Evolutionary conservation across 2,329 filamentous ascomycete species (phyloP), one percentile per base, ranked within the genome.

Genomic region (Botrytis tulipae): DNA sequence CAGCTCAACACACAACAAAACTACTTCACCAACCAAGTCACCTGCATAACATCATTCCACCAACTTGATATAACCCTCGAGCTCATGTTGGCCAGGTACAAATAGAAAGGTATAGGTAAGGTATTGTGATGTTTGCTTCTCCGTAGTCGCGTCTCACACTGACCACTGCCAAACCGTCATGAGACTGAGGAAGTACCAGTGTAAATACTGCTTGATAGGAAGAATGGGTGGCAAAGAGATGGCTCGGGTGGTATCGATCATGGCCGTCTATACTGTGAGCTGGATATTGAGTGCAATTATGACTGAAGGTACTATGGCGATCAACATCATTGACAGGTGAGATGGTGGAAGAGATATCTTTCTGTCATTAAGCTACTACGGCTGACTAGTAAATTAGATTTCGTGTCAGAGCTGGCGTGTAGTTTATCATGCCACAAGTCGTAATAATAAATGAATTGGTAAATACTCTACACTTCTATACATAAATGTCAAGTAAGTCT

Each of bases 371-470:
- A 51, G 48, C 25, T n/a, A 51, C 10, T n/a, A 14, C 25, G 12
- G 5, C 4, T n/a, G 25, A n/a, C 1, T 12, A 51, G 2, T 14
- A 14, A 3, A 51, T 14, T 25, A 4, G 1, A 51, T 16, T 8
- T 5, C 7, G 20, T 16, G 48, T 16, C 7, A 14, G 5, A n/a
- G 48, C 12, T 16, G 25, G 25, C 0, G 0, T n/a, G 0, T 16
- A 9, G 7, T n/a, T n/a, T 14, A 51, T 14, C 4, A n/a, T 51
- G 10, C 37, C 20, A 4, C 42, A 42, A 18, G 14, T 18, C 4
- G 42, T 16, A 4, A 42, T 16, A 7, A 42, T 42, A 4, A 42
- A 2, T 42, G 16, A 4, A 18, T 14, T n/a, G 1, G n/a, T 54
- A 1, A 5, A 5, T 54, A n/a, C 12, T 54, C 1, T 25, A 54